A percentile compares a stretch with the other conserved stretches of the same genome.
phyloP scores from a whole-genome alignment of 2,329 filamentous ascomycete species.

The Aspergillus brunneoviolaceus region DNA sequence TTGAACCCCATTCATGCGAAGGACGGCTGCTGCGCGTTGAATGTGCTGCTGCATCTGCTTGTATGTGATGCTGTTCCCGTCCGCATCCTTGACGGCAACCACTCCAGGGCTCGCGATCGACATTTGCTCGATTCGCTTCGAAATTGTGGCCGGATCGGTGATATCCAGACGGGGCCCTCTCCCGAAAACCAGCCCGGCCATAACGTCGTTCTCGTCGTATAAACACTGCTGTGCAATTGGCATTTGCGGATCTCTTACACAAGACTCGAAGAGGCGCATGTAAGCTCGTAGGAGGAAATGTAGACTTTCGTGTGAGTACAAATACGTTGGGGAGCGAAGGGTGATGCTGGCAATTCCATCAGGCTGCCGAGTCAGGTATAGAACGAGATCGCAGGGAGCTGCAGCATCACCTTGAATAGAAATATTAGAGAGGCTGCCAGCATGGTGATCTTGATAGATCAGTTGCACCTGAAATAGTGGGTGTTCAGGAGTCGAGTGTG shows the following conservation, averaged over 20 bases:
- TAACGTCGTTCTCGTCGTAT: background rate
- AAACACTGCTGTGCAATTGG: background rate
- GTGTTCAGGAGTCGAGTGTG: background rate
- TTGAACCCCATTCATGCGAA: background rate
- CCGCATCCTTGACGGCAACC: background rate
- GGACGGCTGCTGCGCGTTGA: background rate
- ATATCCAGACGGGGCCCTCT: background rate
- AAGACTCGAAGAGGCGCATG: background rate
- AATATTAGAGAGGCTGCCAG: background rate
- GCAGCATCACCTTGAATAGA: background rate
- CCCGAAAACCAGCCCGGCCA: background rate
- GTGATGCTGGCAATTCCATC: background rate
- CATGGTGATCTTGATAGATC: background rate
- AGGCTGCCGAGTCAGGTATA: background rate
- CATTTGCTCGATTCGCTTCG: background rate
- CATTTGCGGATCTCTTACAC: background rate
- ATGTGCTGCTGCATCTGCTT: background rate
- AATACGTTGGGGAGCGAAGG: background rate
- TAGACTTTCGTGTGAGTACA: background rate
- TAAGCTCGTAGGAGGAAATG: background rate
- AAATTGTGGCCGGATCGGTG: background rate
- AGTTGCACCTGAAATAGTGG: background rate
- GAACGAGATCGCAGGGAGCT: background rate
- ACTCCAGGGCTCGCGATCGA: background rate
- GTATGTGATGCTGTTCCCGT: background rate